phyloP scores from a whole-genome alignment of 352 stramenopile genomes.

The Phytophthora kernoviae region DNA sequence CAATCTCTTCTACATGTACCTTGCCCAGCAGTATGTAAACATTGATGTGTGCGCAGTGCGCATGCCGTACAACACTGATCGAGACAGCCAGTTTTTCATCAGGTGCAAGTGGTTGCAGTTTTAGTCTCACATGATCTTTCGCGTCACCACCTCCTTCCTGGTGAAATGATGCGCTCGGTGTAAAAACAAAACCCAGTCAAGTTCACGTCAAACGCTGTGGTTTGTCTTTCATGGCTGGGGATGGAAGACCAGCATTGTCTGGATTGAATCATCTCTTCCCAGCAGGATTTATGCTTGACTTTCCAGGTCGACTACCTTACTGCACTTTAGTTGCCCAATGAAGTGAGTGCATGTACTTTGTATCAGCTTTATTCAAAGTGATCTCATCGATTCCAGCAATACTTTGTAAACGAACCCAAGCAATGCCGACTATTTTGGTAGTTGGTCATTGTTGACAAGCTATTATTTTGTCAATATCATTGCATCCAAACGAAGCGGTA shows the following conservation, averaged over 20 bases:
- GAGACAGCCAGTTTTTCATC: background rate
- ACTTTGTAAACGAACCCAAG: too few species aligned
- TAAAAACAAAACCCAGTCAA: background rate
- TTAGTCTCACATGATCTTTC: background rate
- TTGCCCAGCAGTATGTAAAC: background rate
- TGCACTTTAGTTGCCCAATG: too few species aligned
- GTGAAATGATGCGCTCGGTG: background rate
- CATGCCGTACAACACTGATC: background rate
- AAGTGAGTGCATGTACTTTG: background rate
- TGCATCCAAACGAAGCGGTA: too few species aligned
- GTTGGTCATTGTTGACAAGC: too few species aligned
- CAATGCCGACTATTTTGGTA: too few species aligned
- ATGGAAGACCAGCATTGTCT: background rate
- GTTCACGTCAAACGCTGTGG: background rate
- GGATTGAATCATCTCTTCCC: background rate
- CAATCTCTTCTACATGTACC: background rate
- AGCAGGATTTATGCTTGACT: background rate
- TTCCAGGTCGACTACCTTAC: too few species aligned
- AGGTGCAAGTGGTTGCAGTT: background rate
- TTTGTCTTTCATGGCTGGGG: background rate
- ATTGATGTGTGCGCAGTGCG: background rate
- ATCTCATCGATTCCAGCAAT: too few species aligned
- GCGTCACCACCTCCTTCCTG: background rate
- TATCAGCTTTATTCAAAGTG: too few species aligned
- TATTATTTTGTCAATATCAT: too few species aligned